phyloP scores from a whole-genome alignment of 257 asterid species.

The Solanum sparsipilum region DNA sequence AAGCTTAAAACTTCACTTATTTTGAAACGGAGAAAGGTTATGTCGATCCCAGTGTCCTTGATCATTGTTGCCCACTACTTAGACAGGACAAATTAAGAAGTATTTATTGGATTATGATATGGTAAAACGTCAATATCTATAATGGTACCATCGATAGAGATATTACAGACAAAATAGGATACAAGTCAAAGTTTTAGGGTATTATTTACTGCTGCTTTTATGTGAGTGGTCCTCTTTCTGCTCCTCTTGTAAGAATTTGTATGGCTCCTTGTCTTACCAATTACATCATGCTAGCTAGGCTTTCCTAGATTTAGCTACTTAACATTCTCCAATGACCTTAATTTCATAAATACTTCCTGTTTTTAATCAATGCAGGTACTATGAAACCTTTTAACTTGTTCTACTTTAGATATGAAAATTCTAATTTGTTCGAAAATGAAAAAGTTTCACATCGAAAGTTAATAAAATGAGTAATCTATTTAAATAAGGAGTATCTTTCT shows the following conservation, averaged over 20 bases:
- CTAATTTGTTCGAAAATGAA: neutral
- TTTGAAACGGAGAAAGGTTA: neutral
- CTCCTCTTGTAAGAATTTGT: neutral
- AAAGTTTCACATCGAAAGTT: too few species aligned
- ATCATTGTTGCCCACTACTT: neutral
- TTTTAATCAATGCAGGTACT: neutral
- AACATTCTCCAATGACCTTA: neutral
- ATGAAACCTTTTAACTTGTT: neutral
- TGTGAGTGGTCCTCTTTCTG: neutral
- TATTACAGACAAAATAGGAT: conserved; percentile 10
- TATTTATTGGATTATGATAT: neutral
- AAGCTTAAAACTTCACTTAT: too few species aligned
- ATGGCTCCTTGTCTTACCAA: neutral
- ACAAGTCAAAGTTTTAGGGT: conserved; percentile 20
- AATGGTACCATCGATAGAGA: conserved; percentile 9
- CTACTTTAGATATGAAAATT: neutral
- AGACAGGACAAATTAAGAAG: neutral
- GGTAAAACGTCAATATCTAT: neutral
- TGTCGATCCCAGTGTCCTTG: neutral
- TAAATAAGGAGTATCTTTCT: too few species aligned
- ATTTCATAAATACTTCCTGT: neutral
- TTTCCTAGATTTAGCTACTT: neutral
- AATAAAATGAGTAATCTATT: too few species aligned
- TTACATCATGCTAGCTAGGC: neutral
- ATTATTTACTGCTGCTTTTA: neutral